Conservation (phyloP, 768 basidiomycete species). For the Mrakia blollopis region DNA sequence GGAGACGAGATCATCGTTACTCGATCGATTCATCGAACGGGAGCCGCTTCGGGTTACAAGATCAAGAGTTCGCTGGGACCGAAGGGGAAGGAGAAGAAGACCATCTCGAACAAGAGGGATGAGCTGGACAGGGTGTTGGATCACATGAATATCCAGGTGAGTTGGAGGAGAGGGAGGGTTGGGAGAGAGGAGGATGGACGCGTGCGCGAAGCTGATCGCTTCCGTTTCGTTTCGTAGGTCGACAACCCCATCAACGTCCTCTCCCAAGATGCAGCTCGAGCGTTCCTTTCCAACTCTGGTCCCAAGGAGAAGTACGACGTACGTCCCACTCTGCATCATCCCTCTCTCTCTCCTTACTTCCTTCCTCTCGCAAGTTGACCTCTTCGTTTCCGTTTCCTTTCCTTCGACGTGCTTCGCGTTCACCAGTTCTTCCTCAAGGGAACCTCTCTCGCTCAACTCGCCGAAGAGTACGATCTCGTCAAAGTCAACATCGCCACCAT, state of each 20-base stretch:
- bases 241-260: slow-evolving; percentile 91
- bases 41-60: slow-evolving; percentile 65
- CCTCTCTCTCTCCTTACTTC: background rate
- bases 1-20: slow-evolving; percentile 79
- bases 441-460: slow-evolving; percentile 82
- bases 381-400: background rate
- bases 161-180: background rate
- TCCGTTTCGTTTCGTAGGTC: slow-evolving; percentile 46
- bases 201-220: background rate
- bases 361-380: background rate
- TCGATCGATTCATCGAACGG: slow-evolving; percentile 71
- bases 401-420: slow-evolving; percentile 22
- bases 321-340: slow-evolving; percentile 38
- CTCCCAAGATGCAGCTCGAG: slow-evolving; percentile 60
- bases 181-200: background rate
- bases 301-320: slow-evolving; percentile 86
- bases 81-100: slow-evolving; percentile 51
- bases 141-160: slow-evolving; percentile 83
- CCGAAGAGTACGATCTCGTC: slow-evolving; percentile 76
- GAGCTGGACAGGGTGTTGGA: slow-evolving; percentile 85
- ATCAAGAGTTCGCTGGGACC: slow-evolving; percentile 53
- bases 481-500: slow-evolving; percentile 67
- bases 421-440: slow-evolving; percentile 89
- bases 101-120: slow-evolving; percentile 70
- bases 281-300: slow-evolving; percentile 78